These are phyloP conservation scores for Ascochyta fabae DNA, from an alignment of 2,329 filamentous ascomycete genomes.

Conservation along the genomic window DNA sequence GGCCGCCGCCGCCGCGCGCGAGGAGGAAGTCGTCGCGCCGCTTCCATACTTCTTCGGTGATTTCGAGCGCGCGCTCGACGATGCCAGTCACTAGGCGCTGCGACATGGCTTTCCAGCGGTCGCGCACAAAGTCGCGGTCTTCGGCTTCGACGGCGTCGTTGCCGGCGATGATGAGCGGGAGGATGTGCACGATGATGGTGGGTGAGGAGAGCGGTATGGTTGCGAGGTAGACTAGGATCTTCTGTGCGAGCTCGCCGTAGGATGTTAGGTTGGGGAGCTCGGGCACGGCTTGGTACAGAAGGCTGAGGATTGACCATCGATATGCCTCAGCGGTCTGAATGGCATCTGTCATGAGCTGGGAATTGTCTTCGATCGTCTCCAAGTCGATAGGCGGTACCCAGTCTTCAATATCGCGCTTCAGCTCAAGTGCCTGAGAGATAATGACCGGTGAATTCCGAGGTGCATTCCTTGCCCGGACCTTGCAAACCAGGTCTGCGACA, in stretches of 20 bases:
- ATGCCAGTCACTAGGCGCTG: constrained; percentile 68
- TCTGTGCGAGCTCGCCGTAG: constrained; percentile 63
- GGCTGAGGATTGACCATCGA: constrained; percentile 68
- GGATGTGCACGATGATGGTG: constrained; percentile 72
- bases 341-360: constrained; percentile 65
- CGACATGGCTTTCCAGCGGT: constrained; percentile 67
- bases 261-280: constrained; percentile 67
- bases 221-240: constrained; percentile 66
- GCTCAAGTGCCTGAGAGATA: constrained; percentile 65
- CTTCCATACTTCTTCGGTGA: constrained; percentile 70
- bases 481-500: constrained; percentile 67
- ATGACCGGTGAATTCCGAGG: constrained; percentile 64
- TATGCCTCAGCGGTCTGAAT: constrained; percentile 72
- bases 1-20: constrained; percentile 24
- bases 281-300: constrained; percentile 70
- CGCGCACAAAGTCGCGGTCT: constrained; percentile 67
- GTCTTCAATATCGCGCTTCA: constrained; percentile 65
- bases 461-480: constrained; percentile 57
- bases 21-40: constrained; percentile 62
- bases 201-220: constrained; percentile 67
- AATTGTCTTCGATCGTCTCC: constrained; percentile 65
- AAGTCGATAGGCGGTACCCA: constrained; percentile 65
- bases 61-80: constrained; percentile 67
- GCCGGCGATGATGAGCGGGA: constrained; percentile 69
- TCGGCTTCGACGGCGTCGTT: constrained; percentile 66